These are phyloP conservation scores for Sisymbrium altissimum DNA, from an alignment of 345 rosid species.

Conservation along the genomic window DNA sequence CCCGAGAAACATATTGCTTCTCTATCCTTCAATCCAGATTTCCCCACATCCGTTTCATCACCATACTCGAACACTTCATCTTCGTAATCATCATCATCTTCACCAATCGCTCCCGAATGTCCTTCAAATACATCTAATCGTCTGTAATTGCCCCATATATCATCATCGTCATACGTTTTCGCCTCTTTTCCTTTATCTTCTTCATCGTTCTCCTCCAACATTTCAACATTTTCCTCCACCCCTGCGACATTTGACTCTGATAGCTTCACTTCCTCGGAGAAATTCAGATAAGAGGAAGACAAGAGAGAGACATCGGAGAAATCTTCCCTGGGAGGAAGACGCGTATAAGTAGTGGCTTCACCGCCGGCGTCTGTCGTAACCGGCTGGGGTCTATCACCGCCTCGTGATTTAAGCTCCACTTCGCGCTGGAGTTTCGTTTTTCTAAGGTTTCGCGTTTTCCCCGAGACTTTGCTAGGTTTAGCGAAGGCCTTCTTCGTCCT, in stretches of 20 bases:
- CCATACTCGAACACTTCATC: constrained; percentile 32
- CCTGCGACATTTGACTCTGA: constrained; percentile 47
- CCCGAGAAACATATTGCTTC: constrained; percentile 30
- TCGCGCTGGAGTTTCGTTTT: constrained; percentile 21
- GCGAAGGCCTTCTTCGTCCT: constrained; percentile 35
- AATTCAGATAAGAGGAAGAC: constrained; percentile 10
- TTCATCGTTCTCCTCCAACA: constrained; percentile 17
- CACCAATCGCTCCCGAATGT: constrained; percentile 35
- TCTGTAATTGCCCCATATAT: constrained; percentile 37
- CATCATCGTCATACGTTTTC: constrained; percentile 24
- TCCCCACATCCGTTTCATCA: constrained; percentile 34
- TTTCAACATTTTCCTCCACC: constrained; percentile 19
- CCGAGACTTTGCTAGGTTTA: constrained; percentile 28
- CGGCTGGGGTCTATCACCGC: constrained; percentile 37
- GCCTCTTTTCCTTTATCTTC: constrained; percentile 35
- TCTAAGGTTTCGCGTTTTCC: constrained; percentile 23
- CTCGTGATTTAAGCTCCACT: constrained; percentile 37
- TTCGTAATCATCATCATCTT: constrained; percentile 38
- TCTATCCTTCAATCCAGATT: constrained; percentile 18
- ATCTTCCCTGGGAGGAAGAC: constrained; percentile 84
- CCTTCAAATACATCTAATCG: constrained; percentile 48
- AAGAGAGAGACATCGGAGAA: constrained; percentile 33
- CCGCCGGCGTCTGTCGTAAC: constrained; percentile 42
- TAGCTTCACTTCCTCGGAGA: constrained; percentile 50
- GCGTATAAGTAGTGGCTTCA: constrained; percentile 78